Base-by-base conservation (phyloP, 2,329 filamentous ascomycete species). In the Ilyonectria sp. region DNA sequence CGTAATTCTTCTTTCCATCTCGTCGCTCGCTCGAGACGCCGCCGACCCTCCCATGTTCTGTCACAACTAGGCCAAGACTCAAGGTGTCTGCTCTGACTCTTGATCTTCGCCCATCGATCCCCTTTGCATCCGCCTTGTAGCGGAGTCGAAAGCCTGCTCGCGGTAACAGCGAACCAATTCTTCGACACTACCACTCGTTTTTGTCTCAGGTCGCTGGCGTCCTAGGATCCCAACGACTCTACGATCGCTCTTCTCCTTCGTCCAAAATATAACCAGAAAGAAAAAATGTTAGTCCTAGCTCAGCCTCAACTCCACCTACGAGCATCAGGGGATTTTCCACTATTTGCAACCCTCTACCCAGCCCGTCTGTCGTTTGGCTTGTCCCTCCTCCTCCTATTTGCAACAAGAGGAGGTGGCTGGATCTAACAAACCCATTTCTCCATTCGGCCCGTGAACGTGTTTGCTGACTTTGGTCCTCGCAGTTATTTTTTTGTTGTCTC, bases 181-280 rank as follows among this genome's bases (percentile, higher is more conserved):
- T 69, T 75, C 71, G 75, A 79, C 78, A 79, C 79, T 75, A 79
- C 76, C 79, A 80, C 76, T 83, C 80, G 77, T 82, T 79, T 75
- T 77, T 78, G 75, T 75, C 76, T 75, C 74, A 78, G 86, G 87
- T 83, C 86, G 86, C 87, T 85, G 87, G 87, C 87, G 86, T 86
- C 87, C 86, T 85, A 82, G 75, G 75, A 76, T 85, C 81, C 78
- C 76, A 76, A 74, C 72, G 66, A 68, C 71, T 71, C 60, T 58
- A 81, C 79, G 78, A 79, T 78, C 77, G 77, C 79, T 80, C 77
- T 78, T 80, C 76, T 66, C 68, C 66, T 69, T 75, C 67, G 60
- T 73, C 61, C 47, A 61, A 69, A 56, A 69, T 69, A 61, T 71
- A 66, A 69, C 49, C 61, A 64, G 33, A 60, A 58, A 50, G 56